These are phyloP conservation scores for Periconia sp. DNA, from an alignment of 2,329 filamentous ascomycete genomes.

Conservation along the genomic window DNA sequence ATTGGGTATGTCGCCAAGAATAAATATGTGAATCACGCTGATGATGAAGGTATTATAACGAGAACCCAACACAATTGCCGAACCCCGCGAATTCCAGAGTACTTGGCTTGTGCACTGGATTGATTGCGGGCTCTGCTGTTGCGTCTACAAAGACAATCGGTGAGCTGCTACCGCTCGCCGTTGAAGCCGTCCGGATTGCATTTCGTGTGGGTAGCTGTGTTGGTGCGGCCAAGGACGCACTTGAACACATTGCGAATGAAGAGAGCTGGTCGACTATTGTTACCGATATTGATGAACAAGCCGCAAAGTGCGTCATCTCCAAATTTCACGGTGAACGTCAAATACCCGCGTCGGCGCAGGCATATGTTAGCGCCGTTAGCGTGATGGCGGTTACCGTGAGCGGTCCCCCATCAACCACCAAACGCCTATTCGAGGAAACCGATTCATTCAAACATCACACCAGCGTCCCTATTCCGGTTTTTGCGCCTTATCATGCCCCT, in stretches of 20 bases:
- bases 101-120: conserved; percentile 71
- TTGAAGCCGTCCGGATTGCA: conserved; percentile 69
- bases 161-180: conserved; percentile 66
- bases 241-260: conserved; percentile 61
- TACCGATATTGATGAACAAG: conserved; percentile 60
- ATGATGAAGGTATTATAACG: conserved; percentile 52
- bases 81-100: conserved; percentile 58
- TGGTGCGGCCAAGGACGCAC: conserved; percentile 49
- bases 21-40: not conserved
- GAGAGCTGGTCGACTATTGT: conserved; percentile 73
- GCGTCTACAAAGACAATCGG: conserved; percentile 68
- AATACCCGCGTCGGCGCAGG: conserved; percentile 56
- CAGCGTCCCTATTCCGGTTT: conserved; percentile 60
- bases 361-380: conserved; percentile 66
- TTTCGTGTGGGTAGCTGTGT: conserved; percentile 65
- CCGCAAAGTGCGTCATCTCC: conserved; percentile 58
- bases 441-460: conserved; percentile 57
- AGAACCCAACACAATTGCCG: conserved; percentile 61
- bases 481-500: conserved; percentile 64
- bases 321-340: conserved; percentile 64
- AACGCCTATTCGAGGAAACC: conserved; percentile 57
- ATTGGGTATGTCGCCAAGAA: conserved; percentile 63
- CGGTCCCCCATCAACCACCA: conserved; percentile 61
- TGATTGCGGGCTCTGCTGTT: conserved; percentile 72
- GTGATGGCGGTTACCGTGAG: conserved; percentile 66